A percentile compares a stretch with the other conserved stretches of the same genome.
These are phyloP conservation scores for Aspergillus spinulosporus DNA, from an alignment of 2,329 filamentous ascomycete species.

Conservation along the genomic window DNA sequence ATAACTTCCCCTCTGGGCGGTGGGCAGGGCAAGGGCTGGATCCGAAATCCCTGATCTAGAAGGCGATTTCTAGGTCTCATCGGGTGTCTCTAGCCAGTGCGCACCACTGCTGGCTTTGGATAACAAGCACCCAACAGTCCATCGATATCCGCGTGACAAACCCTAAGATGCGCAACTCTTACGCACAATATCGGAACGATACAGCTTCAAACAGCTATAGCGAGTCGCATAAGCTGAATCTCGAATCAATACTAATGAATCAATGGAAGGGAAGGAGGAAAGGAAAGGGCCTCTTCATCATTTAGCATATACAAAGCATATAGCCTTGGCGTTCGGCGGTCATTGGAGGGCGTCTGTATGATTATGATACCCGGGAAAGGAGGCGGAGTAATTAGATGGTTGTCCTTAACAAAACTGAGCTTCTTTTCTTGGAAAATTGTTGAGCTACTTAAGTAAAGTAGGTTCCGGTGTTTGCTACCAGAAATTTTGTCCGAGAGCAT, in stretches of 20 bases:
- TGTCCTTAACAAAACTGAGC: neutral
- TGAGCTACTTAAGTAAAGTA: neutral
- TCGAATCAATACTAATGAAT: neutral
- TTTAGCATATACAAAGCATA: neutral
- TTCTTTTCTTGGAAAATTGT: neutral
- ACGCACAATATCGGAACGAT: too few species aligned
- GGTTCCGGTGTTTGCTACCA: too few species aligned
- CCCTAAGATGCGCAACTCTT: too few species aligned
- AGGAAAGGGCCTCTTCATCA: neutral
- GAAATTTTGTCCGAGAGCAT: too few species aligned
- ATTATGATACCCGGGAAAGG: neutral
- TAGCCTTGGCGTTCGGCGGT: neutral
- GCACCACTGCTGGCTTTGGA: neutral
- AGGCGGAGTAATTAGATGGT: neutral
- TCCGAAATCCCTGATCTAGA: neutral
- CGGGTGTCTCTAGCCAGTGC: neutral
- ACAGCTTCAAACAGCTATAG: too few species aligned
- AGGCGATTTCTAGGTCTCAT: neutral
- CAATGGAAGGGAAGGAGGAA: neutral
- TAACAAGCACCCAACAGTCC: too few species aligned
- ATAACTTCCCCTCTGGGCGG: slow-evolving; percentile 13
- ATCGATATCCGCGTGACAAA: too few species aligned
- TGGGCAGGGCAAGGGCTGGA: slow-evolving; percentile 11
- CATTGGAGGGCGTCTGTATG: neutral
- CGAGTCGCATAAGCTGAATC: too few species aligned